Conservation (phyloP, 1,139 yeast genomes). For the Geotrichum australiense region DNA sequence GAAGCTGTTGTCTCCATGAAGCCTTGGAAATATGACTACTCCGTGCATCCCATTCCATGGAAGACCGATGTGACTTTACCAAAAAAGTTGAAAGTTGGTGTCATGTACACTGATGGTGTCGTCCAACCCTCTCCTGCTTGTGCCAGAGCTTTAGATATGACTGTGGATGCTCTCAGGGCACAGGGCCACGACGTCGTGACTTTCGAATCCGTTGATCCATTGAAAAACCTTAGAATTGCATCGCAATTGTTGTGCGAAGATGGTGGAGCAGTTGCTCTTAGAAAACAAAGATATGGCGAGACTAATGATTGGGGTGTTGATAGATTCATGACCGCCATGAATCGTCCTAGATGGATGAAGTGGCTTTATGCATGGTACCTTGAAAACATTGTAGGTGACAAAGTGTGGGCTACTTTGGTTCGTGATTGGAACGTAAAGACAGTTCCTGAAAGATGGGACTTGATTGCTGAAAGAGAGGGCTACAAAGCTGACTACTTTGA, state of each 20-base stretch:
- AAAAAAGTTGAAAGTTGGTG: conserved; percentile 42
- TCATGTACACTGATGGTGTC: conserved; percentile 41
- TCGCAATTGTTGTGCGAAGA: conserved; percentile 36
- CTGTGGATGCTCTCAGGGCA: conserved; percentile 41
- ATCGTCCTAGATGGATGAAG: conserved; percentile 35
- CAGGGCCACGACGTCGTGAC: conserved; percentile 58
- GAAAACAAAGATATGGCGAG: conserved; percentile 34
- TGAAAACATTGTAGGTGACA: conserved; percentile 33
- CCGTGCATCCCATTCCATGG: conserved; percentile 56
- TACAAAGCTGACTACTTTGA: conserved; percentile 34
- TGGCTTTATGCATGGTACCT: conserved; percentile 35
- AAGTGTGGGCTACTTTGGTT: conserved; percentile 38
- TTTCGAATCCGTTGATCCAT: conserved; percentile 46
- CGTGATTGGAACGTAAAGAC: conserved; percentile 36
- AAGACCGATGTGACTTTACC: conserved; percentile 40
- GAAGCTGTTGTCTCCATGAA: conserved; percentile 47
- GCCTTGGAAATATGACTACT: conserved; percentile 63
- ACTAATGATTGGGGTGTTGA: conserved; percentile 36
- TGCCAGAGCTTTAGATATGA: conserved; percentile 43
- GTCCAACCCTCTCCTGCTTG: conserved; percentile 60
- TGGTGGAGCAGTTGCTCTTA: conserved; percentile 32
- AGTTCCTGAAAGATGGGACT: conserved; percentile 36
- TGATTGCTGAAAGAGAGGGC: conserved; percentile 36
- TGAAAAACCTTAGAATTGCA: conserved; percentile 36
- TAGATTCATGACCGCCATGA: conserved; percentile 29